A percentile compares a stretch with the other conserved stretches of the same genome.
Evolutionary conservation across 805 yeast species (phyloP).

Genomic region (Schizosaccharomyces osmophilus): DNA sequence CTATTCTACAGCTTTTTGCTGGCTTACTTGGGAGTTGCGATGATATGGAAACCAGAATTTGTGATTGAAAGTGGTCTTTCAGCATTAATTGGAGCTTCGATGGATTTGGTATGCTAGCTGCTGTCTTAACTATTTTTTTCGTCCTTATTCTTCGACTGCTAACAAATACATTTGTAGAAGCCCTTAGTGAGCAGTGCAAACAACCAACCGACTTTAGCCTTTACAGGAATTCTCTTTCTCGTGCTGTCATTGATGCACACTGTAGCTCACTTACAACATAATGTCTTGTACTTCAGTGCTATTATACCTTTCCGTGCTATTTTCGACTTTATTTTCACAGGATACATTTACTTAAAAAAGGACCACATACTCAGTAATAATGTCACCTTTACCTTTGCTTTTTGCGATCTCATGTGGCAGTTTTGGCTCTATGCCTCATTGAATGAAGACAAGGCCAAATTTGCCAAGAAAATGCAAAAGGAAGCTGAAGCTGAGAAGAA

Average conservation of each 20-base stretch:
- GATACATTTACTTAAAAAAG: not conserved
- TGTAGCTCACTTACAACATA: not conserved
- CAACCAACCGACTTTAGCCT: not conserved
- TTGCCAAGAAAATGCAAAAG: not conserved
- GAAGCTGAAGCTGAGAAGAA: not conserved
- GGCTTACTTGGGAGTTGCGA: not conserved
- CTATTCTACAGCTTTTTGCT: not conserved
- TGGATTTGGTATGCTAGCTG: not conserved
- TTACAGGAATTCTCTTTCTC: not conserved
- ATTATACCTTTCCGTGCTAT: not conserved
- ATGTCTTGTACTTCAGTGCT: not conserved
- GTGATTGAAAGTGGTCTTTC: not conserved
- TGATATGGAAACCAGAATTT: not conserved
- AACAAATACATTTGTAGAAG: not conserved
- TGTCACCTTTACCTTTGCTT: conserved; percentile 1
- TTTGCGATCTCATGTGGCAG: not conserved
- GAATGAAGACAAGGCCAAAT: not conserved
- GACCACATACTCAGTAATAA: not conserved
- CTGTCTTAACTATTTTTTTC: not conserved
- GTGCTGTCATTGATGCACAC: not conserved
- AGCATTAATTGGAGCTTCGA: not conserved
- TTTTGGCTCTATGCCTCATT: conserved; percentile 2
- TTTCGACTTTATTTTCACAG: not conserved
- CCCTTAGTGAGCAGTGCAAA: not conserved
- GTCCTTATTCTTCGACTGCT: not conserved